These are phyloP conservation scores for Botrytis aclada DNA, from an alignment of 2,329 filamentous ascomycete species.

Conservation along the genomic window DNA sequence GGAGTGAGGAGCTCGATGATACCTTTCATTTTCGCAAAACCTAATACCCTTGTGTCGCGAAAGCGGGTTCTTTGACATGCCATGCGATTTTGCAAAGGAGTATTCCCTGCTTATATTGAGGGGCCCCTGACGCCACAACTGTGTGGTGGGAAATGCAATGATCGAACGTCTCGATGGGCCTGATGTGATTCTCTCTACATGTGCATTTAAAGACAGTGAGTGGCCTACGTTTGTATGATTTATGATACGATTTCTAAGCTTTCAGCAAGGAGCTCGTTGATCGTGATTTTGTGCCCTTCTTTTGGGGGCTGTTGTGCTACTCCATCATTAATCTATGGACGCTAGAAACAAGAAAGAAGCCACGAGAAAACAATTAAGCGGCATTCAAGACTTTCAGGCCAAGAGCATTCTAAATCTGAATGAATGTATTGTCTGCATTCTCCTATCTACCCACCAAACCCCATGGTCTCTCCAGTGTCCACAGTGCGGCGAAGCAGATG, in stretches of 20 bases:
- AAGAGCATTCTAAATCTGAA: background rate
- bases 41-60: slow-evolving; percentile 22
- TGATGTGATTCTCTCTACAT: background rate
- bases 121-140: background rate
- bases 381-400: background rate
- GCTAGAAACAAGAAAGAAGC: background rate
- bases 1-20: slow-evolving; percentile 47
- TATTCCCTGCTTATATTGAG: background rate
- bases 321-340: background rate
- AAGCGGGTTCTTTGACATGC: background rate
- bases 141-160: background rate
- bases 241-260: background rate
- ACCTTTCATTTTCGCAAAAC: slow-evolving; percentile 46
- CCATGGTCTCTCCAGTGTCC: slow-evolving; percentile 1
- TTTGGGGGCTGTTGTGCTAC: background rate
- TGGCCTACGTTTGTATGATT: background rate
- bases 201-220: slow-evolving; percentile 4
- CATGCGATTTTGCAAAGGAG: background rate
- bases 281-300: background rate
- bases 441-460: background rate
- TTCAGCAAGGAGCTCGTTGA: background rate
- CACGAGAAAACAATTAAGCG: background rate
- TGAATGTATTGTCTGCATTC: background rate
- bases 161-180: background rate
- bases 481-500: slow-evolving; percentile 1